Conservation (phyloP, 1,284 basidiomycete species). For the Trametes pubescens region DNA sequence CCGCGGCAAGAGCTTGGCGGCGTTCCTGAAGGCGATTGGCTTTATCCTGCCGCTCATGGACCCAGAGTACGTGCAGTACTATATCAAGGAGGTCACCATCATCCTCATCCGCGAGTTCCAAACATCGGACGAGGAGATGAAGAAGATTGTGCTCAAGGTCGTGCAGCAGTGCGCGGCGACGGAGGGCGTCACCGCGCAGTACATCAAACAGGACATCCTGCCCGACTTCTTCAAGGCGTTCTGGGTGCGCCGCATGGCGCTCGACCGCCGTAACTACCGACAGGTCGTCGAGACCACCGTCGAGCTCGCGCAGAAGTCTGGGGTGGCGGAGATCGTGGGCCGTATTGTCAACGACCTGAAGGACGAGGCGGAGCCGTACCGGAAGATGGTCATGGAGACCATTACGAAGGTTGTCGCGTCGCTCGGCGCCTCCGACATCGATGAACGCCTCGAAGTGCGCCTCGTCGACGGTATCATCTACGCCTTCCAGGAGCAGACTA, state of each 20-base stretch:
- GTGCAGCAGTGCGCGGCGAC: conserved; percentile 99
- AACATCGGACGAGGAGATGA: conserved; percentile 99
- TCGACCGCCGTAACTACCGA: conserved; percentile 95
- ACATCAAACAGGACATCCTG: conserved; percentile 96
- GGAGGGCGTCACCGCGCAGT: conserved; percentile 93
- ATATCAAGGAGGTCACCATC: conserved; percentile 96
- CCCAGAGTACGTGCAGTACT: conserved; percentile 97
- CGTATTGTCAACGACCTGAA: conserved; percentile 97
- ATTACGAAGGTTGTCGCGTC: conserved; percentile 96
- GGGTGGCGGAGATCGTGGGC: conserved; percentile 95
- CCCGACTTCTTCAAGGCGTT: conserved; percentile 99
- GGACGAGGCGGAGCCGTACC: conserved; percentile 95
- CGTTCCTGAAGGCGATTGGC: conserved; percentile 98
- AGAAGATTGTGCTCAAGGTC: conserved; percentile 99
- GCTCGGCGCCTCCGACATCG: conserved; percentile 95
- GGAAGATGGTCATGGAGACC: conserved; percentile 99
- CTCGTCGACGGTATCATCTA: conserved; percentile 99
- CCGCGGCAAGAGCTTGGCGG: conserved; percentile 97
- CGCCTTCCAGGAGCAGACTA: conserved; percentile 99
- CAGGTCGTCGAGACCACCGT: conserved; percentile 99
- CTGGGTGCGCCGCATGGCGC: conserved; percentile 97
- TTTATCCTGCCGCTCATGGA: conserved; percentile 99
- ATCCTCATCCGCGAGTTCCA: conserved; percentile 99
- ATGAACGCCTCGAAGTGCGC: conserved; percentile 93
- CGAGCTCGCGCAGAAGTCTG: conserved; percentile 96